Base-by-base conservation (phyloP, 371 early-diverging fungal species). In the Mucor sp. region DNA sequence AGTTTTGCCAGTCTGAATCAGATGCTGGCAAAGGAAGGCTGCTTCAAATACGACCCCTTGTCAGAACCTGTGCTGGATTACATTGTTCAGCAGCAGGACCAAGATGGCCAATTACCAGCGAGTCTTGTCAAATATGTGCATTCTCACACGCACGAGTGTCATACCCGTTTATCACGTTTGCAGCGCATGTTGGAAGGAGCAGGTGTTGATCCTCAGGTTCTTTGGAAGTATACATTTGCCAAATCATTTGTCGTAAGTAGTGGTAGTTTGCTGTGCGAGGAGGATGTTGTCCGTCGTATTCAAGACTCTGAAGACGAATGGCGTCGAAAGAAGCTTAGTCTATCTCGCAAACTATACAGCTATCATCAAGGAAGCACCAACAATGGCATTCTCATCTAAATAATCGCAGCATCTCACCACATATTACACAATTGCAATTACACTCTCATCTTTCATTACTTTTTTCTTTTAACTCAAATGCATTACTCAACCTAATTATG, bases 211-310 rank as follows among this genome's bases (percentile, higher is more conserved):
- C 67, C 80, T 0, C 72, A 71, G 6, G 74, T 83, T 12, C 23
- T 83, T 35, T 83, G 83, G 83, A 83, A 83, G 48, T 83, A 83
- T 33, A 63, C 77, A 2, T 83, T 80, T 76, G 83, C 83, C 0
- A 78, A 75, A 50, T 72, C 74, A 0, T 79, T 68, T 63, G 77
- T 80, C 0, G 70, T 77, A 23, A 78, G 83, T 15, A 83, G 73
- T 65, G 77, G 77, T 25, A 75, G 75, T n/a, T 37, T 83, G 25
- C 32, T 80, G 6, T 59, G 79, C 23, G 75, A 76, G 58, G 83
- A 83, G 64, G 80, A 83, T 63, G 77, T 83, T 8, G 76, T 83
- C 21, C 75, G 79, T 32, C 67, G 80, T 7, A 80, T 83, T 11
- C 80, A 83, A 60, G 77, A 75, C 37, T 68, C 78, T 9, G 83